Evolutionary conservation across 2,329 filamentous ascomycete species (phyloP).

Genomic region (Zarea fungicola): DNA sequence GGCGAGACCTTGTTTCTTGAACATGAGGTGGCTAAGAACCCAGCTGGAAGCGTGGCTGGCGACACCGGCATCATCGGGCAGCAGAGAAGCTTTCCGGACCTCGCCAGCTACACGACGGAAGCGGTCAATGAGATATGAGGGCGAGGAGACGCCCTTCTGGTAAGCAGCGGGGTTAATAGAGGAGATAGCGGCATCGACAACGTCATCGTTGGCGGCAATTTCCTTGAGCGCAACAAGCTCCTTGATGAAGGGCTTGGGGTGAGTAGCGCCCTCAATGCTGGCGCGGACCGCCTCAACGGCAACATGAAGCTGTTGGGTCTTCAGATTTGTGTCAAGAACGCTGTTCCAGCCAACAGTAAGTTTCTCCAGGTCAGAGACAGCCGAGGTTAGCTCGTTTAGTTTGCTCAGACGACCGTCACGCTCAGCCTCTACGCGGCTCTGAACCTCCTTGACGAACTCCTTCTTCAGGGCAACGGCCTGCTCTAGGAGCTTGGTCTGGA

Average conservation of each 20-base stretch:
- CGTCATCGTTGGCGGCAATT: constrained; percentile 74
- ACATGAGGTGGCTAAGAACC: constrained; percentile 87
- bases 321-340: constrained; percentile 83
- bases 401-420: constrained; percentile 81
- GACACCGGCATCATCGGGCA: constrained; percentile 90
- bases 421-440: constrained; percentile 80
- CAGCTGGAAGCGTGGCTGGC: constrained; percentile 90
- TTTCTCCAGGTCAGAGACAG: constrained; percentile 78
- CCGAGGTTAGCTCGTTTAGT: constrained; percentile 71
- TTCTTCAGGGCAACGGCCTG: constrained; percentile 87
- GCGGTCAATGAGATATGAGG: constrained; percentile 84
- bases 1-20: constrained; percentile 86
- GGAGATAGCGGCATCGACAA: constrained; percentile 91
- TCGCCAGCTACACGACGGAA: constrained; percentile 90
- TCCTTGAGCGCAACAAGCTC: constrained; percentile 95
- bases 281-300: constrained; percentile 89
- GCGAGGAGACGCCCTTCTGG: constrained; percentile 80
- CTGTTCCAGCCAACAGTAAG: constrained; percentile 86
- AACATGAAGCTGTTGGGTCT: constrained; percentile 93
- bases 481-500: constrained; percentile 80
- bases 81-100: constrained; percentile 87
- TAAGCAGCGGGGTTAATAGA: constrained; percentile 93
- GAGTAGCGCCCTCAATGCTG: constrained; percentile 65
- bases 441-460: constrained; percentile 73
- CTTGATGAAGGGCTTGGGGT: constrained; percentile 79